Conservation (phyloP, 2,329 filamentous ascomycete species). For the Colletotrichum godetiae region DNA sequence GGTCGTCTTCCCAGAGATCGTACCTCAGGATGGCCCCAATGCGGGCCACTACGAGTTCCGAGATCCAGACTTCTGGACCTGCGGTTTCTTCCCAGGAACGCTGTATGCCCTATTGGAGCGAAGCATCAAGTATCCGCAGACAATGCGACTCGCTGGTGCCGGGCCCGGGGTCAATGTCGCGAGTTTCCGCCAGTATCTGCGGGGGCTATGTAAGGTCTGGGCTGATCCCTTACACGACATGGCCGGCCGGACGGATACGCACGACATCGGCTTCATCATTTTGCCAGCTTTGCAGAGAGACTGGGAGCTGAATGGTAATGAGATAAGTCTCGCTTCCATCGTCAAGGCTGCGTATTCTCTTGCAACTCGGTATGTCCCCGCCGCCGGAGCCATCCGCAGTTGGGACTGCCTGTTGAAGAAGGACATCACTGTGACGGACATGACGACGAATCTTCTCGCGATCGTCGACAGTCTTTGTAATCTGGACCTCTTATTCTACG, state of each 20-base stretch:
- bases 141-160: conserved; percentile 10
- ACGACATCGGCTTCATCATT: conserved; percentile 67
- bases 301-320: conserved; percentile 58
- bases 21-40: conserved; percentile 34
- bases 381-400: conserved; percentile 58
- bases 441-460: conserved; percentile 49
- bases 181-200: conserved; percentile 16
- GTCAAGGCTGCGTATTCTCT: conserved; percentile 57
- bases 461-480: conserved; percentile 57
- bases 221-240: conserved; percentile 48
- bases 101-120: conserved; percentile 49
- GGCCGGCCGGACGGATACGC: conserved; percentile 58
- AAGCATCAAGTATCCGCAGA: conserved; percentile 44
- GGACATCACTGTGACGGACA: conserved; percentile 44
- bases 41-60: conserved; percentile 33
- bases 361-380: conserved; percentile 53
- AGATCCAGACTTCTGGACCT: conserved; percentile 46
- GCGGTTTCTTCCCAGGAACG: conserved; percentile 52
- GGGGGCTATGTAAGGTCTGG: conserved; percentile 45
- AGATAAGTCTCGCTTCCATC: conserved; percentile 51
- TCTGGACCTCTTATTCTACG: conserved; percentile 51
- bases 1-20: conserved; percentile 36
- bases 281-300: conserved; percentile 54
- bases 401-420: conserved; percentile 53
- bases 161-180: conserved; percentile 37